Base-by-base conservation (phyloP, 306 rosid genomes). In the Cucurbita moschata region DNA sequence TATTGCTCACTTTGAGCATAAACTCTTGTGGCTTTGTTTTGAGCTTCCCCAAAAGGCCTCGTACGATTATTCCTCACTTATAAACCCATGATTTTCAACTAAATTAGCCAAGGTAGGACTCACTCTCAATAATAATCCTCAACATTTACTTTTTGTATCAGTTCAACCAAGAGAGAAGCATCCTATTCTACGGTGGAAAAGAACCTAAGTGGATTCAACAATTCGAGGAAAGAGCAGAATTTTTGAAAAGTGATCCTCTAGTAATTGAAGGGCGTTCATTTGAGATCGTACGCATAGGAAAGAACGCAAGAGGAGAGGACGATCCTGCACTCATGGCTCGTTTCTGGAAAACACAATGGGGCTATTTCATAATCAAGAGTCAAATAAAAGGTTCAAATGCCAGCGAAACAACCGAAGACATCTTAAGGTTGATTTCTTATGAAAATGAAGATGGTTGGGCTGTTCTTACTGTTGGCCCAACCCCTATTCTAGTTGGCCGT, bases 401-500 rank as follows among this genome's bases (percentile, higher is more conserved):
- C 0, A 67, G 7, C 4, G 55, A 67, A 15, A 67, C 72, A 21
- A 67, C 72, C 0, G 72, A 67, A 46, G 72, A 67, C 14, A 67
- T 67, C 6, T 21, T 67, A 46, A 11, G 72, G 6, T 46, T 67
- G 54, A 67, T 67, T 19, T 67, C 72, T 11, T 67, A 67, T 3
- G 18, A 67, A 26, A 67, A 67, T 2, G 72, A 67, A 46, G 18
- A 67, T 13, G 72, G 72, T 46, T 67, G 72, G 72, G 72, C 13
- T 0, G 56, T 67, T 46, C 55, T 67, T 13, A 46, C 72, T 1
- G 72, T 67, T 1, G 72, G 72, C 1, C 37, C 72, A 1, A 12
- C 39, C 0, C 86, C 83, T 55, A 51, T 83, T 56, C 15, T 65
- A 1, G 62, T 66, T 10, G 87, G 88, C 0, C 72, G 72, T 21